Base-by-base conservation (phyloP, 257 asterid genomes). In the Nicotiana tomentosiformis region DNA sequence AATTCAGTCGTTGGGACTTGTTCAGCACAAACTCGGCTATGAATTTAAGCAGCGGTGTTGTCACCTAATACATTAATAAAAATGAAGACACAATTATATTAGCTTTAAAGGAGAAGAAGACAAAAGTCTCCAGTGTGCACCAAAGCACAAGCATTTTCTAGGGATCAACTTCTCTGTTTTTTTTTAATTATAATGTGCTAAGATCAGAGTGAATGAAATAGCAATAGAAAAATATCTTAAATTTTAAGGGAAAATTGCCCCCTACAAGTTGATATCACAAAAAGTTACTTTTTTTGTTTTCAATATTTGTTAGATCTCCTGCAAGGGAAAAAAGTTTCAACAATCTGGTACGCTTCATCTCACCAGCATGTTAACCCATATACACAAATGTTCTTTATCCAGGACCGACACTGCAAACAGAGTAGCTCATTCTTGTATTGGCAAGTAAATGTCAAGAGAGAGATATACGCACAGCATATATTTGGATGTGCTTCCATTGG, bases 11-110 rank as follows among this genome's bases (percentile, higher is more conserved):
- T 74, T 92, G 96, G 80, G 97, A 92, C 89, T 96, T 96, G 90
- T 96, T 96, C 86, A 91, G 85, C 83, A 96, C 99, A 66, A 96
- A 92, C 90, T 96, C 99, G 5, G 98, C 93, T 93, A 96, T 87
- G 90, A 96, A 96, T 85, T 96, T 96, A 84, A 96, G 90, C 89
- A 94, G 83, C 55, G 99, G 98, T 23, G 98, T 96, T 58, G 98
- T 96, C 85, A 96, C 99, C 99, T 96, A 89, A 77, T 86, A 74
- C 77, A 88, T 81, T 81, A 64, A 67, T 65, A 77, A 15, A 76
- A 26, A 69, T 17, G 49, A 53, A 62, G 26, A 17, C 66, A 76
- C 3, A 55, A 66, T 70, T 82, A 61, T 8, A 74, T 39, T 17
- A 66, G 33, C 9, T 7, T 15, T 26, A 74, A 15, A 14, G 43